A percentile compares a stretch with the other conserved stretches of the same genome.
phyloP scores from a whole-genome alignment of 108 stramenopile species.

The Pseudonitzschia multistriata region DNA sequence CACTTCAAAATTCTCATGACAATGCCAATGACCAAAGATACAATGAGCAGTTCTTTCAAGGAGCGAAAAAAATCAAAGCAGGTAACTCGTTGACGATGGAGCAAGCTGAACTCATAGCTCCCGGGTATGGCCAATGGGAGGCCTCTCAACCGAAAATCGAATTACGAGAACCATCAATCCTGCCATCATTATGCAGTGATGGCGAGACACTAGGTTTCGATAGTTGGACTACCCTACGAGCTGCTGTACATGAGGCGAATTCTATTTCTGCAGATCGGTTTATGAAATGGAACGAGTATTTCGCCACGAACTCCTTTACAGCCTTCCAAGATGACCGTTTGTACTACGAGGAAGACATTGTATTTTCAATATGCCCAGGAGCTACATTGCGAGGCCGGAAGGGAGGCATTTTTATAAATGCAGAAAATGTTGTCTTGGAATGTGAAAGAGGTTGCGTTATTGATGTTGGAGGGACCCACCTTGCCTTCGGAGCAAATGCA shows the following conservation, averaged over 20 bases:
- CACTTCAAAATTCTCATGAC: not conserved
- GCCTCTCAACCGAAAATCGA: conserved; percentile 29
- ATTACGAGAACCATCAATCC: conserved; percentile 31
- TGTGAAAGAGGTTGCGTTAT: conserved; percentile 53
- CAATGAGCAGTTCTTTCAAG: not conserved
- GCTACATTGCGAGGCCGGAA: conserved; percentile 39
- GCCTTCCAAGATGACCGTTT: conserved; percentile 42
- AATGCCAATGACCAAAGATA: not conserved
- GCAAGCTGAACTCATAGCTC: conserved; percentile 29
- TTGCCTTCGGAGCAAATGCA: conserved; percentile 81
- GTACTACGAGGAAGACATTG: conserved; percentile 54
- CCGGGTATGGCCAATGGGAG: conserved; percentile 26
- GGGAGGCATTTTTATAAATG: conserved; percentile 73
- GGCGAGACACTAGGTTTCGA: conserved; percentile 65
- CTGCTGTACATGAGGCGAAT: conserved; percentile 73
- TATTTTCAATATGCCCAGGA: conserved; percentile 79
- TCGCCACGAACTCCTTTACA: conserved; percentile 31
- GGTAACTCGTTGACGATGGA: conserved; percentile 18
- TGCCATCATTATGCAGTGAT: conserved; percentile 63
- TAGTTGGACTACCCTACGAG: conserved; percentile 56
- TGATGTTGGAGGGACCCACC: conserved; percentile 66
- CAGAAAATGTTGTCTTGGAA: conserved; percentile 74
- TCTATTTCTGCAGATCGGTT: conserved; percentile 69
- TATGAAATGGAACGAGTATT: conserved; percentile 63
- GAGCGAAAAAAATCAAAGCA: not conserved